Conservation (phyloP, 495 filamentous ascomycete genomes). For the Penicillium bovifimosum region DNA sequence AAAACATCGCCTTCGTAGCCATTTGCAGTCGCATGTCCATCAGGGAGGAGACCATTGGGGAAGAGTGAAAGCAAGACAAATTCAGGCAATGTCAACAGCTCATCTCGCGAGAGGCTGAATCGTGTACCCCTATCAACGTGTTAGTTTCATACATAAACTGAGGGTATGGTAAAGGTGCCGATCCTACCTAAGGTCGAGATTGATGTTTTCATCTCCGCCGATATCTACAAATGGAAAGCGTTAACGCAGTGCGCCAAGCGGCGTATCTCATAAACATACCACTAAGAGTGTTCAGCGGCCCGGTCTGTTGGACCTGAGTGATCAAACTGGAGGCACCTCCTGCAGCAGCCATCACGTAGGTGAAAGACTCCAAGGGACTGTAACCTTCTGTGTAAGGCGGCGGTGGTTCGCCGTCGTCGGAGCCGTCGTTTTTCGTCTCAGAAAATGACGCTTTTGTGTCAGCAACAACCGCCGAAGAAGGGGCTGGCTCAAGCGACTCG, state of each 20-base stretch:
- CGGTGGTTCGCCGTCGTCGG: slow-evolving; percentile 86
- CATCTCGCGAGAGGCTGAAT: slow-evolving; percentile 89
- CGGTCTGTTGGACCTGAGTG: slow-evolving; percentile 94
- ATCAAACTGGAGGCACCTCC: slow-evolving; percentile 97
- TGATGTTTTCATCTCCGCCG: slow-evolving; percentile 90
- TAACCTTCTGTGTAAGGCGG: slow-evolving; percentile 93
- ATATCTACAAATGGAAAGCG: slow-evolving; percentile 50
- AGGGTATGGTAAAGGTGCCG: neutral
- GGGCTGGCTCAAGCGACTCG: slow-evolving; percentile 42
- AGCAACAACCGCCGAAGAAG: slow-evolving; percentile 53
- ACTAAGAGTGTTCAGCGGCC: slow-evolving; percentile 81
- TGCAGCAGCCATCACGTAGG: slow-evolving; percentile 96
- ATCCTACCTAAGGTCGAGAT: slow-evolving; percentile 81
- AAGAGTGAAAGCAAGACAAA: slow-evolving; percentile 99
- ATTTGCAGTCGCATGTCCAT: slow-evolving; percentile 76
- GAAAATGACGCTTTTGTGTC: slow-evolving; percentile 78
- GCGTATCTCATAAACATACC: slow-evolving; percentile 50
- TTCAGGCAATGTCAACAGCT: slow-evolving; percentile 90
- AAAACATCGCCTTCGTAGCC: slow-evolving; percentile 93
- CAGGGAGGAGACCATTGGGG: slow-evolving; percentile 93
- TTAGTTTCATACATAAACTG: neutral
- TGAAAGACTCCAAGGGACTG: slow-evolving; percentile 87
- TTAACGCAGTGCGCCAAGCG: neutral
- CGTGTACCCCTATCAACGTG: slow-evolving; percentile 65
- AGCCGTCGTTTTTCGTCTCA: slow-evolving; percentile 70